These are phyloP conservation scores for Salvia rosmarinus DNA, from an alignment of 257 asterid genomes.

Conservation along the genomic window DNA sequence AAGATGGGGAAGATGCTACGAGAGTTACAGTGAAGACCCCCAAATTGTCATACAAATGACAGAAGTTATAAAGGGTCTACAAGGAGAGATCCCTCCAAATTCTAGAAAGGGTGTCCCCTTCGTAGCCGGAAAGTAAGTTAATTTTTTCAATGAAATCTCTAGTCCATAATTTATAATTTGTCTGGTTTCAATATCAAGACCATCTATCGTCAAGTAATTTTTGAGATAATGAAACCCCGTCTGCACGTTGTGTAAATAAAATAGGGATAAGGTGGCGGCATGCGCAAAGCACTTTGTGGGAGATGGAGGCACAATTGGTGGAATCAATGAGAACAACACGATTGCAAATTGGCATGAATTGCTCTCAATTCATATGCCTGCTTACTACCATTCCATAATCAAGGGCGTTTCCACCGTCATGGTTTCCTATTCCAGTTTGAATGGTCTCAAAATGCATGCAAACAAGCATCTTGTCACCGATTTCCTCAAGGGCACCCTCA, in stretches of 20 bases:
- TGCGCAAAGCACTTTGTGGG: constrained; percentile 82
- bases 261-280: constrained; percentile 61
- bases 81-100: constrained; percentile 73
- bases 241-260: no score
- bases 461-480: constrained; percentile 54
- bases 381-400: constrained; percentile 53
- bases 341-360: constrained; percentile 50
- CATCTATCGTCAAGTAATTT: no score
- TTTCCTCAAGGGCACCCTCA: constrained; percentile 58
- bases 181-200: no score
- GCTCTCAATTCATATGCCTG: constrained; percentile 66
- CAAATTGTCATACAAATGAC: constrained; percentile 76
- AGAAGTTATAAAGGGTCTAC: constrained; percentile 84
- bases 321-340: constrained; percentile 63
- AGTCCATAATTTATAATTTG: no score
- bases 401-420: constrained; percentile 72
- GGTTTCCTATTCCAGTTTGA: constrained; percentile 78
- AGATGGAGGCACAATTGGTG: constrained; percentile 67
- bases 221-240: no score
- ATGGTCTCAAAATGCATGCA: constrained; percentile 65
- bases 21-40: constrained; percentile 88
- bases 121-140: constrained; percentile 69
- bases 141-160: not conserved
- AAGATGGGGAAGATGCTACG: constrained; percentile 97
- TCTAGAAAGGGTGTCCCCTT: constrained; percentile 59